Evolutionary conservation across 768 basidiomycete species (phyloP).

Genomic region (Phanerochaete carnosa): DNA sequence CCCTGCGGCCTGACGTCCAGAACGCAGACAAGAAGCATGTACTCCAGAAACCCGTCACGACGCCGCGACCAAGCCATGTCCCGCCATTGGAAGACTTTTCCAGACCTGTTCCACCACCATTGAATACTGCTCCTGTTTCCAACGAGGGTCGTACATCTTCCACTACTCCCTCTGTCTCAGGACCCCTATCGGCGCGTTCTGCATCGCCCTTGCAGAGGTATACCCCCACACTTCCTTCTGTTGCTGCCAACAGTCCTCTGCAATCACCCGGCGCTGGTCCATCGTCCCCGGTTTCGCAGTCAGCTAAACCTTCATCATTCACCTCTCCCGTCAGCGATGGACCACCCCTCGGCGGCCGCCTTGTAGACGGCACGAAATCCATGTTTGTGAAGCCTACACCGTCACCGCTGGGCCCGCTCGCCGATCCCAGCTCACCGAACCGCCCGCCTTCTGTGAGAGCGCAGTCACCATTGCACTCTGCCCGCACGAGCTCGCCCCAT

Average conservation of each 20-base stretch:
- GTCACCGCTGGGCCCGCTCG: conserved; percentile 25
- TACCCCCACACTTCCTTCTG: not conserved
- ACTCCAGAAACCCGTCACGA: conserved; percentile 42
- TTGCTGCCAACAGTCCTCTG: conserved; percentile 20
- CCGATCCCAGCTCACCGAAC: conserved; percentile 8
- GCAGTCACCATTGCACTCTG: conserved; percentile 16
- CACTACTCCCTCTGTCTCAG: not conserved
- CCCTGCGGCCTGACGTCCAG: conserved; percentile 72
- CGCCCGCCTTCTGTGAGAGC: conserved; percentile 11
- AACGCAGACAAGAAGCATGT: conserved; percentile 61
- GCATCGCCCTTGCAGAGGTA: not conserved
- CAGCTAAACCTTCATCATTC: conserved; percentile 26
- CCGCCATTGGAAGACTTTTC: conserved; percentile 63
- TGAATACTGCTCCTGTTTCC: conserved; percentile 13
- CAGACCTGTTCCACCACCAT: conserved; percentile 26
- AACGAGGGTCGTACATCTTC: not conserved
- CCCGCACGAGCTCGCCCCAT: conserved; percentile 10
- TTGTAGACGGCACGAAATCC: conserved; percentile 74
- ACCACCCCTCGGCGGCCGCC: conserved; percentile 60
- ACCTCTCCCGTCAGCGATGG: conserved; percentile 32
- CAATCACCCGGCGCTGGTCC: conserved; percentile 57
- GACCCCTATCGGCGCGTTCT: not conserved
- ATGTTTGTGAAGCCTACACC: conserved; percentile 66
- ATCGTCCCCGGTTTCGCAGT: conserved; percentile 38
- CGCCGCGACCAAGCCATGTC: conserved; percentile 58